phyloP scores from a whole-genome alignment of 2,329 filamentous ascomycete genomes.

The Pseudogymnoascus sp. region DNA sequence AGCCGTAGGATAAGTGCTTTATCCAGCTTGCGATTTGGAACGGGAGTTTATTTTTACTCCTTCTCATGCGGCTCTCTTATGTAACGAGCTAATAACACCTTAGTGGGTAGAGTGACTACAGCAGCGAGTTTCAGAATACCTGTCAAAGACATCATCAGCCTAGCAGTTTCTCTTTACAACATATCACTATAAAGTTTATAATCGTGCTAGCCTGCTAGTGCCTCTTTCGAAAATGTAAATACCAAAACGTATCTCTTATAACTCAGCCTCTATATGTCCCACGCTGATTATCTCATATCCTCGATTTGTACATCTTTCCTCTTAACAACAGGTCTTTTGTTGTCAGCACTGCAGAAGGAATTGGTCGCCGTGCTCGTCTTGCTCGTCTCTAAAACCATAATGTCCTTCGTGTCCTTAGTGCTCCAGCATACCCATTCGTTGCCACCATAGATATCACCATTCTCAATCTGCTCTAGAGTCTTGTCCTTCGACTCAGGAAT shows the following conservation, averaged over 20 bases:
- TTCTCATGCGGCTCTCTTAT: no score
- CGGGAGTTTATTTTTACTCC: no score
- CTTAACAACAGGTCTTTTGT: not conserved
- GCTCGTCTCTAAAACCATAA: not conserved
- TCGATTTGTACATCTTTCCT: not conserved
- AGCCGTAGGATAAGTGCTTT: no score
- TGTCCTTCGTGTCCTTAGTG: not conserved
- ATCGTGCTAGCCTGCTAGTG: not conserved
- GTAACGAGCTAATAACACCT: no score
- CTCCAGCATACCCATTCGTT: not conserved
- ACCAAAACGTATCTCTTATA: not conserved
- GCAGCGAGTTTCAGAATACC: no score
- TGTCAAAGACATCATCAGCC: no score
- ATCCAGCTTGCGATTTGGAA: no score
- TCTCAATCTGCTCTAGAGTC: slow-evolving; percentile 24
- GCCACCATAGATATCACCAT: slow-evolving; percentile 5
- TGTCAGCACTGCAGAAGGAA: not conserved
- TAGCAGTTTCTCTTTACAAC: not conserved
- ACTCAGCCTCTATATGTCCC: not conserved
- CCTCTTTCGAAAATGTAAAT: not conserved
- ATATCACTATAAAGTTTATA: not conserved
- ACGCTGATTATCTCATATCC: not conserved
- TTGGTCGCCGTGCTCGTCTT: not conserved
- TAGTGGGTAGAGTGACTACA: no score
- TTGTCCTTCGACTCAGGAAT: slow-evolving; percentile 27